Conservation (phyloP, 2,329 filamentous ascomycete species). For the Phaeomoniella chlamydospora region DNA sequence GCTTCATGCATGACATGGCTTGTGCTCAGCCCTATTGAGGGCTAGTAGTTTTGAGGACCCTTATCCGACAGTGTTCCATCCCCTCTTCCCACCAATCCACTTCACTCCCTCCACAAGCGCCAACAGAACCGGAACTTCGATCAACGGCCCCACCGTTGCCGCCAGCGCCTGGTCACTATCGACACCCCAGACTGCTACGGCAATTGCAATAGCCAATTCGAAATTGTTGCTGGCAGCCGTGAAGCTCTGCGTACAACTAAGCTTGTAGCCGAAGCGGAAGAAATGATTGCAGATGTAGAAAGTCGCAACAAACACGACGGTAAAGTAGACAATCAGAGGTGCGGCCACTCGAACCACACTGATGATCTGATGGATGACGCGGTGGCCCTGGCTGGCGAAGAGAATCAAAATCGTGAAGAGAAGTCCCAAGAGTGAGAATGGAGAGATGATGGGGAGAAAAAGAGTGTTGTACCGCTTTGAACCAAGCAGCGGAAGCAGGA, state of each 20-base stretch:
- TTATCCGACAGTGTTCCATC: no score
- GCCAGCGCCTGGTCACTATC: constrained; percentile 69
- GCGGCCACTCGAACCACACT: constrained; percentile 69
- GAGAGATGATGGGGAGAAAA: no score
- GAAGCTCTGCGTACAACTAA: constrained; percentile 66
- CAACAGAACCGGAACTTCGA: constrained; percentile 81
- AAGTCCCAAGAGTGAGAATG: no score
- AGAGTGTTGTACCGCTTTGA: no score
- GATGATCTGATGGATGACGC: constrained; percentile 73
- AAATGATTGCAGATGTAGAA: constrained; percentile 45
- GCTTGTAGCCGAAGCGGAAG: constrained; percentile 60
- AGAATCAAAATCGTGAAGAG: no score
- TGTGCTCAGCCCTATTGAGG: no score
- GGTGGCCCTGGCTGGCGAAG: no score
- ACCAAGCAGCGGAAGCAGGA: no score
- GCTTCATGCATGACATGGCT: no score
- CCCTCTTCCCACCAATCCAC: no score
- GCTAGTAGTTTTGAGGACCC: no score
- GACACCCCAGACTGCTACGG: constrained; percentile 65
- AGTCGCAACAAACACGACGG: constrained; percentile 57
- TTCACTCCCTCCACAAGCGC: no score
- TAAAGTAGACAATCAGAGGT: constrained; percentile 70
- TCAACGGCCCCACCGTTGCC: constrained; percentile 67
- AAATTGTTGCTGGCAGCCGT: constrained; percentile 90
- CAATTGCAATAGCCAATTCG: constrained; percentile 79